Percentiles rank a stretch among this genome's conserved stretches.
These are phyloP conservation scores for Dryas drummondii DNA, from an alignment of 306 rosid species.

Conservation along the genomic window DNA sequence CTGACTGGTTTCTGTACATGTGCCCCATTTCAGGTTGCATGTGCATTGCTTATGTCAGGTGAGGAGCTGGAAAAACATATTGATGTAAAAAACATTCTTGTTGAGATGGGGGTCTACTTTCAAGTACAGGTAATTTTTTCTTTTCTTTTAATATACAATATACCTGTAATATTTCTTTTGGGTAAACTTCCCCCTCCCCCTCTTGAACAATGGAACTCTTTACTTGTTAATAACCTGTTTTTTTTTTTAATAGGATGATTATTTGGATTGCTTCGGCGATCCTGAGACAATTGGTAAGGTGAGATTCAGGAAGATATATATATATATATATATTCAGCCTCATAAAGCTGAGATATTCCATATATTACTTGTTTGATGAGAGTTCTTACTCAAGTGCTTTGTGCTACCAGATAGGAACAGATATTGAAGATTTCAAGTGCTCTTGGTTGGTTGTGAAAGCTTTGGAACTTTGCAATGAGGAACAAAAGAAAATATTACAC, in stretches of 20 bases:
- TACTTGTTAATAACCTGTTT: not conserved
- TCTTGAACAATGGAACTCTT: not conserved
- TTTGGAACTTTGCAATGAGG: constrained; percentile 62
- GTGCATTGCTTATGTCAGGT: constrained; percentile 41
- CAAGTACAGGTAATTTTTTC: constrained; percentile 38
- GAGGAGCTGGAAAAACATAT: constrained; percentile 35
- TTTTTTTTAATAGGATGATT: constrained; percentile 64
- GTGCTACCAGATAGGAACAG: constrained; percentile 78
- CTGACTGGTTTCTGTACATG: constrained; percentile 18
- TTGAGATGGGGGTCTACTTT: constrained; percentile 47
- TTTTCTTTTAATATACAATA: not conserved
- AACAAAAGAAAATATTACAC: constrained; percentile 67
- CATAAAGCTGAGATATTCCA: not conserved
- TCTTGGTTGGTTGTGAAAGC: constrained; percentile 95
- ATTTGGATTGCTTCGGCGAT: constrained; percentile 82
- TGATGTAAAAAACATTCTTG: constrained; percentile 38
- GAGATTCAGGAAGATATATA: constrained; percentile 9
- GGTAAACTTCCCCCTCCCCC: not conserved
- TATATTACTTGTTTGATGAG: constrained; percentile 10
- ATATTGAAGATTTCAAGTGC: constrained; percentile 91
- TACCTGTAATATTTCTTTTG: not conserved
- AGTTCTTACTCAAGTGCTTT: constrained; percentile 22
- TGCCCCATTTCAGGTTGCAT: constrained; percentile 36
- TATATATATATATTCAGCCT: not conserved
- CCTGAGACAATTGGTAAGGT: constrained; percentile 86